A percentile compares a stretch with the other conserved stretches of the same genome.
Evolutionary conservation across 805 yeast genomes (phyloP).

Genomic region (Candida khao-thaluensis): DNA sequence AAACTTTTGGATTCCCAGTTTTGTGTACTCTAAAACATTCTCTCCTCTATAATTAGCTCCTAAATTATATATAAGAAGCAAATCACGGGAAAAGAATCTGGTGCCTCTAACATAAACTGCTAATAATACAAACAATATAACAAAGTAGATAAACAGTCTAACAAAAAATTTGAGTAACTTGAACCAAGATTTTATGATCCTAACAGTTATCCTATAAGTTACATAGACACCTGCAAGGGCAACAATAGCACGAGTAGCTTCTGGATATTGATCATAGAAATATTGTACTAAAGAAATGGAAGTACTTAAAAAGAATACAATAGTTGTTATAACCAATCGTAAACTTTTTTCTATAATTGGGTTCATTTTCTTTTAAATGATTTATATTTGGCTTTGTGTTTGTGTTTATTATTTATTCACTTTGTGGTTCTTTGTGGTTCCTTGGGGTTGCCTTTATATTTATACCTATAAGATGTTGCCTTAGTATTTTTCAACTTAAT

Average conservation of each 20-base stretch:
- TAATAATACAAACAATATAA: constrained; percentile 17
- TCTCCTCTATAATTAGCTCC: constrained; percentile 10
- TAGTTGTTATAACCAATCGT: constrained; percentile 12
- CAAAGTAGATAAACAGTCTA: constrained; percentile 19
- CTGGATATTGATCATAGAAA: constrained; percentile 20
- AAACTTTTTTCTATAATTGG: constrained; percentile 8
- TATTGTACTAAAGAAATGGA: constrained; percentile 14
- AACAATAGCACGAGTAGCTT: constrained; percentile 17
- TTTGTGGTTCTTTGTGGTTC: too few species aligned
- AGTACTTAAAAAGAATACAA: constrained; percentile 17
- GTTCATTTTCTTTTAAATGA: neutral
- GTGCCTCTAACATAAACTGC: constrained; percentile 26
- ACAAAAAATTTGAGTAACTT: constrained; percentile 18
- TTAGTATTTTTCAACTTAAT: neutral
- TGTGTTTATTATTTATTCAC: too few species aligned
- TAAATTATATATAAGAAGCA: constrained; percentile 13
- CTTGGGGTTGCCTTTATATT: too few species aligned
- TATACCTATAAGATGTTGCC: too few species aligned
- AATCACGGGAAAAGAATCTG: constrained; percentile 19
- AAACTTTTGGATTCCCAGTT: constrained; percentile 6
- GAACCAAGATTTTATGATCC: constrained; percentile 24
- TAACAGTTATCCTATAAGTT: constrained; percentile 17
- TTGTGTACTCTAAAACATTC: constrained; percentile 6
- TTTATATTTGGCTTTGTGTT: neutral
- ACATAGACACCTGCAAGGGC: constrained; percentile 19